Conservation (phyloP, 2,329 filamentous ascomycete species). For the Microsporum audouinii region DNA sequence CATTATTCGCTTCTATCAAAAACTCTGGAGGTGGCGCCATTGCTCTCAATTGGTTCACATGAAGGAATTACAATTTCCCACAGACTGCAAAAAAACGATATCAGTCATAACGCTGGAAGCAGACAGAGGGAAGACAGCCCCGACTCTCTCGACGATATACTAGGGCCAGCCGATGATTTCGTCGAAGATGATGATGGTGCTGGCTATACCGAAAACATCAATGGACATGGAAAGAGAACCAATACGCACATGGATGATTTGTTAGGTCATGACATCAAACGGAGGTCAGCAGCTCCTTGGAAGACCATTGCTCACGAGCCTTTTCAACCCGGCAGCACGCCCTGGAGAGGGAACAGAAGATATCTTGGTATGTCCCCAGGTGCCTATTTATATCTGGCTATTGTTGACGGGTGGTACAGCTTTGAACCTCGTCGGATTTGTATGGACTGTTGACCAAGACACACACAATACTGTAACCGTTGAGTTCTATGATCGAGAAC, state of each 20-base stretch:
- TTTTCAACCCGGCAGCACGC: slow-evolving; percentile 89
- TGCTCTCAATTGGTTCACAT: slow-evolving; percentile 66
- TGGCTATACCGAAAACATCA: slow-evolving; percentile 62
- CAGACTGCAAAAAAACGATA: slow-evolving; percentile 42
- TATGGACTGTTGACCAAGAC: slow-evolving; percentile 96
- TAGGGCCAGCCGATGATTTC: slow-evolving; percentile 62
- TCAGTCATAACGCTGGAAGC: slow-evolving; percentile 33
- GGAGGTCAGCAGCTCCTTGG: slow-evolving; percentile 38
- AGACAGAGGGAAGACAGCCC: slow-evolving; percentile 49
- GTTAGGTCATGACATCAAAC: slow-evolving; percentile 40
- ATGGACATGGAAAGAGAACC: slow-evolving; percentile 52
- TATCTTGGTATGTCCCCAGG: slow-evolving; percentile 55
- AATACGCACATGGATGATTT: slow-evolving; percentile 39
- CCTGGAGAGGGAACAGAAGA: slow-evolving; percentile 87
- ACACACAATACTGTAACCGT: slow-evolving; percentile 88
- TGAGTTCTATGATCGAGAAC: slow-evolving; percentile 92
- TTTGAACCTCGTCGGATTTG: slow-evolving; percentile 83
- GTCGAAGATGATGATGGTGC: slow-evolving; percentile 92
- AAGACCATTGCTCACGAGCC: slow-evolving; percentile 64
- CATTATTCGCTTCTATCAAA: slow-evolving; percentile 40
- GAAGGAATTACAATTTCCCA: slow-evolving; percentile 58
- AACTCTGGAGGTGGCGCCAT: slow-evolving; percentile 62
- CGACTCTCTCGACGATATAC: slow-evolving; percentile 73
- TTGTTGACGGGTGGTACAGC: slow-evolving; percentile 25
- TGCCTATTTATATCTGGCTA: not conserved